Conservation (phyloP, 352 stramenopile species). For the Globisporangium nunn region DNA sequence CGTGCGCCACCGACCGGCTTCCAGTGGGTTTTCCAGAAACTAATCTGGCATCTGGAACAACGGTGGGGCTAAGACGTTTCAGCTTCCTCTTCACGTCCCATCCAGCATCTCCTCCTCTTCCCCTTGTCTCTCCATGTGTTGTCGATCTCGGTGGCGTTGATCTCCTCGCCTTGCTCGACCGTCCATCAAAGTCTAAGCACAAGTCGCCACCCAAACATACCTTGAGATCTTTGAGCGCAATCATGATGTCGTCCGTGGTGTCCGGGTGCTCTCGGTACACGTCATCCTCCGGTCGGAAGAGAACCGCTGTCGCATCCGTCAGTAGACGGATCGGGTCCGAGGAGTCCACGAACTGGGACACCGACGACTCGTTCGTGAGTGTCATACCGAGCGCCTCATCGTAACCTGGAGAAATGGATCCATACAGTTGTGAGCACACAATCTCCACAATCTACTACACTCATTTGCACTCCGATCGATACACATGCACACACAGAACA, state of each 20-base stretch:
- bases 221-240: constrained; percentile 90
- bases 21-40: constrained; percentile 86
- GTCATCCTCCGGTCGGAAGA: constrained; percentile 80
- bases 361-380: constrained; percentile 77
- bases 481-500: constrained; percentile 6
- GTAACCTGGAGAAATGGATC: constrained; percentile 65
- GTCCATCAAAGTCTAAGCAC: not conserved
- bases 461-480: not conserved
- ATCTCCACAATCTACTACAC: not conserved
- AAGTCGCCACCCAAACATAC: constrained; percentile 38
- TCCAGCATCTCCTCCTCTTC: constrained; percentile 1
- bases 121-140: not conserved
- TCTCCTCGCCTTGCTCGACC: not conserved
- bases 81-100: constrained; percentile 76
- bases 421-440: constrained; percentile 3
- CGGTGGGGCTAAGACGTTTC: constrained; percentile 75
- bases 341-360: constrained; percentile 81
- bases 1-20: constrained; percentile 70
- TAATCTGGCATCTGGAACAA: constrained; percentile 86
- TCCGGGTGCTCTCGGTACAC: constrained; percentile 73
- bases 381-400: constrained; percentile 85
- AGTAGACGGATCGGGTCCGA: constrained; percentile 95
- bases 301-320: constrained; percentile 91
- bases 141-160: not conserved
- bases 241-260: constrained; percentile 79